Evolutionary conservation across 2,329 filamentous ascomycete species (phyloP), one percentile per base, ranked within the genome.

Genomic region (Trichoderma sp.): DNA sequence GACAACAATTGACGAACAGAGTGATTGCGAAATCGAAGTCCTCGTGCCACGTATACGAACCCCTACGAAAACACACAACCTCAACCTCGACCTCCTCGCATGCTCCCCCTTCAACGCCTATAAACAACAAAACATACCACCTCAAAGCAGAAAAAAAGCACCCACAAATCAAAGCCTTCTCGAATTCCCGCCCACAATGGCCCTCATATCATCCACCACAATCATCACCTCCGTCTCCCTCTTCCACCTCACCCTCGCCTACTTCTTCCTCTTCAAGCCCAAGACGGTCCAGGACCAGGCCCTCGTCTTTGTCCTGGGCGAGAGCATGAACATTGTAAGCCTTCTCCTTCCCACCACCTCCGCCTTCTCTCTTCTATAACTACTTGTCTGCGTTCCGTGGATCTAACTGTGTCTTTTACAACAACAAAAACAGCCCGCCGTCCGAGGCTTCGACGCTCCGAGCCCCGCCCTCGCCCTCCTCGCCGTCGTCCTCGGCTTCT

Each of bases 201-300:
- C 87, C 39, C 82, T 96, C 75, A 84, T 97, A 73, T 93, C 91
- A 2, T 88, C 89, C 67, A 90, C 85, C 74, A 91, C 89, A 9
- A 89, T 97, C 76, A 89, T 97, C 71, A 90, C 91, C 71, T 89
- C 88, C 60, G 81, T 97, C 71, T 90, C 90, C 71, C 85, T 96
- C 74, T 92, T 95, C 80, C 91, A 97, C 79, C 78, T 97, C 69
- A 91, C 91, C 6, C 81, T 95, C 56, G 92, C 89, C 72, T 93
- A 89, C 78, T 92, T 95, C 80, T 90, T 97, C 79, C 83, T 96
- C 72, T 89, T 86, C 48, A 88, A 84, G 66, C 93, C 93, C 6
- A 79, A 80, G 67, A 82, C 85, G 50, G 83, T 97, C 71, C 87
- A 90, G 56, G 89, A 94, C 73, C 92, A 96, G 72, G 88, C 89